A percentile compares a stretch with the other conserved stretches of the same genome.
Evolutionary conservation across 164 flowering plant genomes (phyloP).

Genomic region (Vitis labrusca): DNA sequence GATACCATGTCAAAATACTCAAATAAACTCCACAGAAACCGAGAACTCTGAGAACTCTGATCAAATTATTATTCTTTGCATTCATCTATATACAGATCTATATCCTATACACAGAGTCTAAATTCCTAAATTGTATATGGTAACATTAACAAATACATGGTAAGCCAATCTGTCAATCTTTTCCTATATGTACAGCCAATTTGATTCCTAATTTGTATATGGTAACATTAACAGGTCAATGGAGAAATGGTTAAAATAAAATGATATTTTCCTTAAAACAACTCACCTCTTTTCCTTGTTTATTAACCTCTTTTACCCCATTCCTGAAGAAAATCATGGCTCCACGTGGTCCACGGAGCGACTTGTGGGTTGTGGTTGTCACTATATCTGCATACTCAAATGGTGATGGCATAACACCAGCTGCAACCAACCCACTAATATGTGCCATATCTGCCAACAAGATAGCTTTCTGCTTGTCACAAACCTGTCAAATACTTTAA

Average conservation of each 20-base stretch:
- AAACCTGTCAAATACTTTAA: conserved; percentile 52
- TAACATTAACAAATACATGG: too few species aligned
- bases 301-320: conserved; percentile 86
- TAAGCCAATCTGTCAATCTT: too few species aligned
- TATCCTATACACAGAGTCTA: too few species aligned
- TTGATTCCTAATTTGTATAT: too few species aligned
- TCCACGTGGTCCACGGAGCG: conserved; percentile 99
- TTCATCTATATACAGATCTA: too few species aligned
- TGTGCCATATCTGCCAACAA: conserved; percentile 99
- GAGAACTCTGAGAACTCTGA: too few species aligned
- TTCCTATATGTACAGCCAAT: too few species aligned
- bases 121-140: too few species aligned
- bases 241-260: background rate
- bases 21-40: too few species aligned
- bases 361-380: conserved; percentile 98
- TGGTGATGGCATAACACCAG: conserved; percentile 96
- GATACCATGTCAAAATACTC: too few species aligned
- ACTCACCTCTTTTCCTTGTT: conserved; percentile 79
- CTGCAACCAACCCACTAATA: conserved; percentile 98
- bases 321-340: conserved; percentile 92
- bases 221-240: too few species aligned
- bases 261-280: background rate
- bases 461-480: conserved; percentile 91
- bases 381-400: conserved; percentile 98
- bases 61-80: too few species aligned